Evolutionary conservation across 1,284 basidiomycete genomes (phyloP), one percentile per base, ranked within the genome.

Genomic region (Porogramme epimiltina): DNA sequence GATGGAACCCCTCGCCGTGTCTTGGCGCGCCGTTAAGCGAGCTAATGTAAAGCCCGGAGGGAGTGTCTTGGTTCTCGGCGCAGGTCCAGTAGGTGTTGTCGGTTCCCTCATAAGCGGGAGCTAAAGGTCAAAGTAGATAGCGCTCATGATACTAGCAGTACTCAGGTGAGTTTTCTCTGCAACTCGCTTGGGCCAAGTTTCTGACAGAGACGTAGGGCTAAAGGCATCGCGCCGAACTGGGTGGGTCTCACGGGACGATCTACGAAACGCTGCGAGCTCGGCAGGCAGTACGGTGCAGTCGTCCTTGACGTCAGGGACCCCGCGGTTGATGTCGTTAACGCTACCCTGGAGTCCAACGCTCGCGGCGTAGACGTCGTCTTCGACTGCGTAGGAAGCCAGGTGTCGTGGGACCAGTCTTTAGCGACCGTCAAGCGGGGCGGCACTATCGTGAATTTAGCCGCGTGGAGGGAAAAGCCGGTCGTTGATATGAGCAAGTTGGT

Each of bases 361-460:
- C 62, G 62, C n/a, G 69, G 69, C n/a, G 66, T 62, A 5, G 65
- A 68, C 45, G 61, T 69, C 34, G 64, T 66, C 2, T 69, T 68
- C 50, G 70, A 72, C 50, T 70, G 69, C 18, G 68, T 67, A 1
- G 69, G 69, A 6, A 49, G 60, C 2, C 64, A 69, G 47, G 52
- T 45, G 4, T 62, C 62, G 18, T 48, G 71, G 20, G 62, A 64
- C 8, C 54, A 60, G 3, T 67, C 66, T 3, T 49, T 70, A 26
- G 44, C 28, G 20, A 60, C 64, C 3, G 58, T 67, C 18, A 59
- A 65, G 16, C 57, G 65, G 1, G 48, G 65, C 2, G 70, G 70
- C 2, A 64, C 54, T 16, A 54, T 70, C 11, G 52, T 68, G 43
- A 64, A 68, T 42, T 62, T 71, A 11, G 65, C 67, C 2, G 54